Conservation (phyloP, 1,284 basidiomycete species). For the Moesziomyces aphidis region DNA sequence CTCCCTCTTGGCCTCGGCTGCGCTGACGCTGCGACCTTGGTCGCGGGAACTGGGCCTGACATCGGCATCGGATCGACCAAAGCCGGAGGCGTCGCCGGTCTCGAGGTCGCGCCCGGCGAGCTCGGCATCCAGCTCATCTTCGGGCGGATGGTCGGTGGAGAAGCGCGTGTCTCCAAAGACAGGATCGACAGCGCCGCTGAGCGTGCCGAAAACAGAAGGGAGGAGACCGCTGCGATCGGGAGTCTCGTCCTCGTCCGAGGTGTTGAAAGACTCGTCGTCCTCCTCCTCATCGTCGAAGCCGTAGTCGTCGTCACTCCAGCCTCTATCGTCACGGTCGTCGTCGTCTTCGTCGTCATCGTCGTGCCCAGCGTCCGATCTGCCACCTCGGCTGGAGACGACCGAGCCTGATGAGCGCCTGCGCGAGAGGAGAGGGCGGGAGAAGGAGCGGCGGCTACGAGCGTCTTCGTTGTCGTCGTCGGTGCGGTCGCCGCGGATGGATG, state of each 20-base stretch:
- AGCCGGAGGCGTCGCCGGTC: constrained; percentile 36
- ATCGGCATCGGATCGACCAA: constrained; percentile 40
- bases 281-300: constrained; percentile 49
- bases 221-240: constrained; percentile 53
- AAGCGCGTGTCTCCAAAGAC: constrained; percentile 63
- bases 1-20: constrained; percentile 22
- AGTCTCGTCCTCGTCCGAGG: constrained; percentile 58
- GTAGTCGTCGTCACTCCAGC: constrained; percentile 55
- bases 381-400: constrained; percentile 36
- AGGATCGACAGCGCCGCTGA: constrained; percentile 58
- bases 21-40: background rate
- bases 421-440: constrained; percentile 47
- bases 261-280: constrained; percentile 38
- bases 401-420: constrained; percentile 44
- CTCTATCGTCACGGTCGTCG: constrained; percentile 23
- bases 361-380: constrained; percentile 28
- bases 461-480: constrained; percentile 52
- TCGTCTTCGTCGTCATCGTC: constrained; percentile 47
- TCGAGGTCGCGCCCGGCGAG: constrained; percentile 46
- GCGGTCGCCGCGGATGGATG: constrained; percentile 55
- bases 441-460: constrained; percentile 44
- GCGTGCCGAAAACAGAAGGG: constrained; percentile 62
- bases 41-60: constrained; percentile 11
- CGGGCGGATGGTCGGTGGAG: constrained; percentile 53
- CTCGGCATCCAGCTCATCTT: constrained; percentile 59